Evolutionary conservation across 2,329 filamentous ascomycete species (phyloP), one percentile per base, ranked within the genome.

Genomic region (Pseudocercospora fijiensis): DNA sequence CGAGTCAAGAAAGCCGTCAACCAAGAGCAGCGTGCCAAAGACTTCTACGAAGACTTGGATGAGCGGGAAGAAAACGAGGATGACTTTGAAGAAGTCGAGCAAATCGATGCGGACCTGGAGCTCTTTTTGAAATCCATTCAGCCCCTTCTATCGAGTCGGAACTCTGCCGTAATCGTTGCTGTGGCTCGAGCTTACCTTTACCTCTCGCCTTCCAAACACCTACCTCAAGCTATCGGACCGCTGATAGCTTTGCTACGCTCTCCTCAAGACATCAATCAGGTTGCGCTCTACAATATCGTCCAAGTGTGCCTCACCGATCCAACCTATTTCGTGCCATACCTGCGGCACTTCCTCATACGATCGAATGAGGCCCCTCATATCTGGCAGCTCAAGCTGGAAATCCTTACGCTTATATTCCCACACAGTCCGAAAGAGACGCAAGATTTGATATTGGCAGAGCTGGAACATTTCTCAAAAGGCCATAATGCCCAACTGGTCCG

Each of bases 271-370:
- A 92, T 96, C 58, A 90, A 96, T 74, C 89, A 96, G 73, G 85
- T 96, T 43, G 93, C 92, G 0, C 84, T 99, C 18, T 94, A 94
- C 81, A 97, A 98, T 75, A 93, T 98, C 64, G 92, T 97, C 10
- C 90, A 92, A n/a, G 90, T 99, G 51, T 95, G 91, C 72, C 82
- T 98, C 10, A 81, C 84, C 27, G 83, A 86, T 16, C 92, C 95
- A 0, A 81, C 85, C 43, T 85, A 89, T n/a, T 99, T 99, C 75
- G 90, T 94, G 61, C 90, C 87, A 73, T 94, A 96, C 73, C 86
- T 90, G 18, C 90, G 90, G 33, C 95, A 96, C 78, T 99, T 99
- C 75, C 84, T 99, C 10, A 86, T 99, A 58, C 88, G 88, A 62
- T 86, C 89, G 51, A 89, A 87, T 0, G 95, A 99, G 74, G 82